Base-by-base conservation (phyloP, 75 land plant species). In the Chamaecyparis obtusa region DNA sequence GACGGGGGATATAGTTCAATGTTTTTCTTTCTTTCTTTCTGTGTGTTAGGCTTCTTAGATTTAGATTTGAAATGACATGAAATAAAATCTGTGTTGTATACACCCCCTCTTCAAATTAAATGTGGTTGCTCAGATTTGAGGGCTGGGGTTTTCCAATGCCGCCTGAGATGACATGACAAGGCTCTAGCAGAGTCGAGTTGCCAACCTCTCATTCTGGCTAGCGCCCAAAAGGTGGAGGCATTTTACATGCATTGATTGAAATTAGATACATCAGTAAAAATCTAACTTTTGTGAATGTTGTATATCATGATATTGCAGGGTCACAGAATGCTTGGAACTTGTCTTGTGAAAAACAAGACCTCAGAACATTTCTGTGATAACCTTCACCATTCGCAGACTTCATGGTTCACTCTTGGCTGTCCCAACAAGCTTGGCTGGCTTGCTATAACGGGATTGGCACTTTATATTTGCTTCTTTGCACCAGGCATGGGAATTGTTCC, bases 401-500 rank as follows among this genome's bases (percentile, higher is more conserved):
- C 86, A 37, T 97, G 94, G 93, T 97, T 88, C 93, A 94, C 93
- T 0, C 69, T 86, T 46, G 99, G 99, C 1, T 97, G 99, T 74
- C 98, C 98, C 1, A 96, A 92, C 91, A 90, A 90, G 75, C 89
- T 94, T 71, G 99, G 99, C 21, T 90, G 96, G 92, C 76, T 95
- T 0, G 98, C 99, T 27, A 83, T 97, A 24, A 30, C 91, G 0
- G 91, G 93, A 14, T 85, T 97, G 15, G 95, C 89, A 51, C 2
- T 83, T 3, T 94, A 96, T 92, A 97, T 94, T 39, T 88, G 90
- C 81, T 86, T 87, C 5, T 93, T 92, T 87, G 83, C 99, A 0
- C 97, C 97, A 0, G 98, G 95, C 13, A 96, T 94, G 98, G 97
- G 97, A 51, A 93, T 95, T 0, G 97, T 93, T 6, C 99, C 99